These are phyloP conservation scores for Colletotrichum simmondsii DNA, from an alignment of 2,329 filamentous ascomycete species.

Conservation along the genomic window DNA sequence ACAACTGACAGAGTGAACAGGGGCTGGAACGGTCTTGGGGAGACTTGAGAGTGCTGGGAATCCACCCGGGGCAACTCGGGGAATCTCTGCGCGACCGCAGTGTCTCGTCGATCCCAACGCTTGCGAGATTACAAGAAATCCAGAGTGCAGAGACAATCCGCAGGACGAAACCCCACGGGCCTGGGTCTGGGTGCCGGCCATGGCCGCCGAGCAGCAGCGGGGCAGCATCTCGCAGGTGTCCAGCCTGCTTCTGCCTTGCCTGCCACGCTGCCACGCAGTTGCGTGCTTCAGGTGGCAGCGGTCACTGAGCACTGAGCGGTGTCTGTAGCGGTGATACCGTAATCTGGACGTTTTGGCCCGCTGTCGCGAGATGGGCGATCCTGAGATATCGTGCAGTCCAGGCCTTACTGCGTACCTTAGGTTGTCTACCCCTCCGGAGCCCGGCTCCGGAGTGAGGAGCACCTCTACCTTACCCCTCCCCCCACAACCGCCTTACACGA, in stretches of 20 bases:
- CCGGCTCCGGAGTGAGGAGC: neutral
- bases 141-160: neutral
- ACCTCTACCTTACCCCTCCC: neutral
- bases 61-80: neutral
- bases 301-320: neutral
- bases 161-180: neutral
- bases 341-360: neutral
- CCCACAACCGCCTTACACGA: slow-evolving; percentile 7
- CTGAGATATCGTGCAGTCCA: slow-evolving; percentile 7
- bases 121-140: neutral
- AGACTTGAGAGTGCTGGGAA: neutral
- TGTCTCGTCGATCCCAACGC: slow-evolving; percentile 2
- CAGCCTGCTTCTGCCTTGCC: neutral
- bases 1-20: neutral
- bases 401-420: neutral
- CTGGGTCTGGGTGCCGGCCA: slow-evolving; percentile 7
- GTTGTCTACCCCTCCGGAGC: neutral
- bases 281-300: neutral
- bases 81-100: neutral
- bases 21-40: neutral
- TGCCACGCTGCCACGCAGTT: neutral
- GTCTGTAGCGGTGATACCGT: neutral
- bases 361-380: slow-evolving; percentile 1
- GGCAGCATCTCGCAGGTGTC: slow-evolving; percentile 8
- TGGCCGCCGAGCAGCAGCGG: neutral